These are phyloP conservation scores for Solanum pinnatisectum DNA, from an alignment of 257 asterid species.

Conservation along the genomic window DNA sequence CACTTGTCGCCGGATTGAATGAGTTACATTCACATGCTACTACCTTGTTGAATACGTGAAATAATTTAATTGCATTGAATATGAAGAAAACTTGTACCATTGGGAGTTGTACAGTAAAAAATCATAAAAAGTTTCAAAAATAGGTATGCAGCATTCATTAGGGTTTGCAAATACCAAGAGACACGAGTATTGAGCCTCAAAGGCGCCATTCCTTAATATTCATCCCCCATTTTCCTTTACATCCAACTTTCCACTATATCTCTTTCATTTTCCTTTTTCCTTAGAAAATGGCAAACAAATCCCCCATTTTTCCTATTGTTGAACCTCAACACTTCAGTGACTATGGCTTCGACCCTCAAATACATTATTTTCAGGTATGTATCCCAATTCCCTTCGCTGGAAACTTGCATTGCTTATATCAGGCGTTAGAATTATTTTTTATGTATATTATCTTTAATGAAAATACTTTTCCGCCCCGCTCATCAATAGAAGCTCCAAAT, in stretches of 20 bases:
- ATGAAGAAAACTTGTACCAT: background rate
- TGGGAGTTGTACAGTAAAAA: background rate
- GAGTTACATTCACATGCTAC: too few relatives aligned
- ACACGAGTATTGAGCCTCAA: background rate
- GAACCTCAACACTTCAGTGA: constrained; percentile 66
- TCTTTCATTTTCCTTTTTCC: too few relatives aligned
- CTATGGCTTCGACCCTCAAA: constrained; percentile 74
- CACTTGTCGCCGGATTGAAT: too few relatives aligned
- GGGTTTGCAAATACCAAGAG: constrained; percentile 1
- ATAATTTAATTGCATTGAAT: constrained; percentile 9
- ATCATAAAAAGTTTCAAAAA: background rate
- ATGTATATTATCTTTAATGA: too few relatives aligned
- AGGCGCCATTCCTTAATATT: background rate
- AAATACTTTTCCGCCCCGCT: too few relatives aligned
- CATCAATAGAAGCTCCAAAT: background rate
- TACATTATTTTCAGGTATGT: constrained; percentile 67
- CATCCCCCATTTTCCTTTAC: background rate
- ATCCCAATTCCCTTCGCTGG: too few relatives aligned
- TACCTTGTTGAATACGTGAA: background rate
- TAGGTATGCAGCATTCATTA: background rate
- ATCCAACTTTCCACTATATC: too few relatives aligned
- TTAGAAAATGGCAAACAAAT: constrained; percentile 26
- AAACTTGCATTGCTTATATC: background rate
- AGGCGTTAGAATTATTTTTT: too few relatives aligned
- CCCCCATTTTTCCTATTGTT: constrained; percentile 43